These are phyloP conservation scores for Hanseniaspora valbyensis DNA, from an alignment of 805 yeast species.

Conservation along the genomic window DNA sequence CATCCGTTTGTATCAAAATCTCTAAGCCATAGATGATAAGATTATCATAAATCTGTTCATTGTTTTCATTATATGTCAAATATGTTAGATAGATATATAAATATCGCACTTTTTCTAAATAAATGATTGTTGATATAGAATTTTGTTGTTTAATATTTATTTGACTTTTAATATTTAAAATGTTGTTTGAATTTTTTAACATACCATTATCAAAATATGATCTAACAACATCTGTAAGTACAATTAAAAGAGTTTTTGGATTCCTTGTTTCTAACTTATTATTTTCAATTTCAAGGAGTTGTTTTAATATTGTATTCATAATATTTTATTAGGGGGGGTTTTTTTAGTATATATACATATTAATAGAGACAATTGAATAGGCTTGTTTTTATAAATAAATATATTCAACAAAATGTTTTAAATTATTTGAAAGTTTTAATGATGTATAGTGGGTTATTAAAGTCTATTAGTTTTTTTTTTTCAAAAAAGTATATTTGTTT, in stretches of 20 bases:
- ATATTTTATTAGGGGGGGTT: not conserved
- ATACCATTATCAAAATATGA: not conserved
- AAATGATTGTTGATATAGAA: conserved; percentile 25
- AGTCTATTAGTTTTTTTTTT: too few species aligned
- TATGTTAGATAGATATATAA: conserved; percentile 29
- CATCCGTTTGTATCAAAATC: conserved; percentile 11
- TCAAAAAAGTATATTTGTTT: not conserved
- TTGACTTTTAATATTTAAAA: not conserved
- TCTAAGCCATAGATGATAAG: conserved; percentile 27
- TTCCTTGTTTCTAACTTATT: not conserved
- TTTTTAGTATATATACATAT: too few species aligned
- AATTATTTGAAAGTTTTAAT: too few species aligned
- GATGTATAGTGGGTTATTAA: too few species aligned
- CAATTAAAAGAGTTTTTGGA: not conserved
- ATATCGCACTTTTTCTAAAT: conserved; percentile 26
- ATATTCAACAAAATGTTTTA: too few species aligned
- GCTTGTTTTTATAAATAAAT: not conserved
- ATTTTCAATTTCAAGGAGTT: not conserved
- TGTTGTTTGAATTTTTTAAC: not conserved
- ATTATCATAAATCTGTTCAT: conserved; percentile 18
- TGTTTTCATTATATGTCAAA: conserved; percentile 22
- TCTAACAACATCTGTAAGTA: conserved; percentile 6
- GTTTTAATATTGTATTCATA: conserved; percentile 3
- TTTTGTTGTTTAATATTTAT: conserved; percentile 25
- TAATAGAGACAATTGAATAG: too few species aligned